Evolutionary conservation across 305 asterid genomes (phyloP), one percentile per base, ranked within the genome.

Genomic region (Ilex paraguariensis): DNA sequence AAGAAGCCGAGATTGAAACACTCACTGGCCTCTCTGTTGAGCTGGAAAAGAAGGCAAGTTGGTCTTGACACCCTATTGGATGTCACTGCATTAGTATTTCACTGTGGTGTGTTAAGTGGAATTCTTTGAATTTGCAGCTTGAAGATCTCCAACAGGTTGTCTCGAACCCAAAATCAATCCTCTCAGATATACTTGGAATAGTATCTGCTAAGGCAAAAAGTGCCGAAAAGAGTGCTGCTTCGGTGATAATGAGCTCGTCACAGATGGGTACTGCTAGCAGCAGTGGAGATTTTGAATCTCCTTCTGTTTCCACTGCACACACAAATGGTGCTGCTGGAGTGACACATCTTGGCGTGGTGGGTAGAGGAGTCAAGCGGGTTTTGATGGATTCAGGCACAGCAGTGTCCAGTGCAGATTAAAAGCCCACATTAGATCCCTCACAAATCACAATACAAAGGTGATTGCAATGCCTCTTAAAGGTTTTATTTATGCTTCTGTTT

Each of bases 351-450:
- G 98, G 98, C 6, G 90, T 92, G 8, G 98, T 92, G 66, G 98
- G 98, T 74, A 81, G 98, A 77, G 98, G 98, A 64, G 96, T 89
- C 40, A 92, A 92, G 78, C 85, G 98, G 46, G 95, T 87, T 14
- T 77, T 76, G 40, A 72, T 84, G 85, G 76, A 80, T 73, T 60
- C 97, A 10, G 61, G 64, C 46, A 36, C 73, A 1, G 39, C 59
- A 28, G 81, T 76, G 61, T 68, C 88, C 57, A 66, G 69, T 72
- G 64, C 87, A 0, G 46, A 74, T 1, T 89, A 92, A 80, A 87
- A 80, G 58, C 95, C 92, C 71, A 62, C 83, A 44, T 32, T 66
- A 46, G 95, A 79, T 65, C 84, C 81, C 36, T 70, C 81, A 15
- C 67, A 87, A 50, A 44, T 70, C 81, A 15, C 67, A 87, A 50